Evolutionary conservation across 441 rosid genomes (phyloP), one percentile per base, ranked within the genome.

Genomic region (Pelargonium fulgidum): DNA sequence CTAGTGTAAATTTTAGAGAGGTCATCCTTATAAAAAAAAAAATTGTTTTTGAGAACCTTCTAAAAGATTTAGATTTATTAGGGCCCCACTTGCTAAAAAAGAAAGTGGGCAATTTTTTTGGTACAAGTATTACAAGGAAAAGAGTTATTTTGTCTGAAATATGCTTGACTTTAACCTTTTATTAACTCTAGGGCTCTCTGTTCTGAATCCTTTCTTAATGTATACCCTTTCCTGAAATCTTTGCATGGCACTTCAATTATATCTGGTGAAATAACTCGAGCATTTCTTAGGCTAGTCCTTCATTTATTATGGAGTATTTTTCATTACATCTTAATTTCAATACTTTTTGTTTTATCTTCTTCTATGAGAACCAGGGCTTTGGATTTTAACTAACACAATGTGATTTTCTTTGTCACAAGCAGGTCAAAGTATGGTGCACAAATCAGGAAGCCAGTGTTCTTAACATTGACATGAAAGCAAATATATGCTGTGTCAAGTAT

Each of bases 341-440:
- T 24, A 9, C 63, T 59, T 26, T 22, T 17, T 17, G 7, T 17
- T 36, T 8, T 36, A 36, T 36, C 24, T 19, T 59, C 64, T 69
- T 42, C 19, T 33, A 44, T 8, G 41, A 76, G 12, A 39, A 16
- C 67, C 47, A 54, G 56, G 24, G 42, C 39, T 66, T 62, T 24
- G 22, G 66, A 41, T 63, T 67, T 56, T 17, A 65, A 64, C 62
- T 72, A 22, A 70, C 6, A 36, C 71, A 13, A 62, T 52, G 50
- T 58, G 61, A 62, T 61, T 47, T 76, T 66, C 33, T 73, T 41
- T 73, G 16, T 71, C 67, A 68, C 20, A 64, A 82, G 68, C 87
- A 95, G 99, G 99, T 90, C 54, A 95, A 95, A 83, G 96, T 95
- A 77, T 95, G 99, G 99, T 89, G 97, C 88, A 90, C 92, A 54